phyloP scores from a whole-genome alignment of 2,329 filamentous ascomycete genomes.

The Aspergillus ochraceoroseus region DNA sequence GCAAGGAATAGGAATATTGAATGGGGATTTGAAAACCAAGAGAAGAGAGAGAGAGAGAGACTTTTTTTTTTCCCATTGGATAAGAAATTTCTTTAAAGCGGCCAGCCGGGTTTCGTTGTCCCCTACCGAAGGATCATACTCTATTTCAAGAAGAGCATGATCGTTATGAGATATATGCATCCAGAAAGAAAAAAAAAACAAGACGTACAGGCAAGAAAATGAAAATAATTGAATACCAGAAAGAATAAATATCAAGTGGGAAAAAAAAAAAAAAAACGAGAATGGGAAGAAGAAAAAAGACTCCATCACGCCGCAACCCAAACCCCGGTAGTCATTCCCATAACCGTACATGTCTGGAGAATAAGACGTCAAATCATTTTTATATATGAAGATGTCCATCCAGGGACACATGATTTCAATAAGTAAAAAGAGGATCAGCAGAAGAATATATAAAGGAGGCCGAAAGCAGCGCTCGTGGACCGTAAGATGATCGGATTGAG shows the following conservation, averaged over 20 bases:
- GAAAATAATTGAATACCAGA: constrained; percentile 5
- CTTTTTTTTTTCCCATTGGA: not conserved
- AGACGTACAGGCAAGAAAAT: constrained; percentile 5
- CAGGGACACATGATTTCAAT: constrained; percentile 7
- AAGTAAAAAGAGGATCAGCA: not conserved
- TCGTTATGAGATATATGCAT: constrained; percentile 25
- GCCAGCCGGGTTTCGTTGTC: constrained; percentile 17
- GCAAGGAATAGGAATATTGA: too few relatives aligned
- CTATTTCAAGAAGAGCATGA: not conserved
- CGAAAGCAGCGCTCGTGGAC: too few relatives aligned
- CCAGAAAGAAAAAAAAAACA: constrained; percentile 2
- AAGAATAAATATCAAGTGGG: constrained; percentile 9
- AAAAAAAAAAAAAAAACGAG: constrained; percentile 11
- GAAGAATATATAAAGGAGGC: not conserved
- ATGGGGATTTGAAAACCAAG: too few relatives aligned
- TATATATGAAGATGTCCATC: constrained; percentile 10
- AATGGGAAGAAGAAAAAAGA: constrained; percentile 11
- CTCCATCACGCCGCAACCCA: constrained; percentile 19
- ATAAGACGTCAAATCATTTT: constrained; percentile 9
- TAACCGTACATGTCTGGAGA: constrained; percentile 18
- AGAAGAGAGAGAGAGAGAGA: constrained; percentile 1
- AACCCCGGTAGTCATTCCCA: constrained; percentile 13
- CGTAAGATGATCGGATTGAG: too few relatives aligned
- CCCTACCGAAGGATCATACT: constrained; percentile 9
- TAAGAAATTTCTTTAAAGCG: constrained; percentile 7